Percentiles rank a stretch among this genome's conserved stretches.
Evolutionary conservation across 768 basidiomycete genomes (phyloP).

Genomic region (Lactarius indigo): DNA sequence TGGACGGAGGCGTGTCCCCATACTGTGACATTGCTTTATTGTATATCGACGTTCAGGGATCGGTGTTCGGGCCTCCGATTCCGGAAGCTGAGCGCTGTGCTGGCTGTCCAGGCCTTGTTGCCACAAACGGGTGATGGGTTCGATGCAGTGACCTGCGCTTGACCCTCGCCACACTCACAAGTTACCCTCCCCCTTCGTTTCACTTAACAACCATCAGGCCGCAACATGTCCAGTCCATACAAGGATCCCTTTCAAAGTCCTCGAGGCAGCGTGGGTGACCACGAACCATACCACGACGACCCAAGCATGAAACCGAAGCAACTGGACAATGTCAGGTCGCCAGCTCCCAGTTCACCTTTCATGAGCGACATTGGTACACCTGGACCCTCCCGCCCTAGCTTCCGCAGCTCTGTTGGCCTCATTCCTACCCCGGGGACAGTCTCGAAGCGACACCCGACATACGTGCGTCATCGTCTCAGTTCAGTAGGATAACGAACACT

Average conservation of each 20-base stretch:
- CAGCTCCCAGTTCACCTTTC: background rate
- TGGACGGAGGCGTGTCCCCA: too few species aligned
- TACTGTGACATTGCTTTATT: too few species aligned
- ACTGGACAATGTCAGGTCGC: background rate
- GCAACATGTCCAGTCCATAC: background rate
- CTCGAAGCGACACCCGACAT: constrained; percentile 14
- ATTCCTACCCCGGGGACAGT: constrained; percentile 15
- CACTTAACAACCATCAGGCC: background rate
- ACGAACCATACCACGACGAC: background rate
- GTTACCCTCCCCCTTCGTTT: background rate
- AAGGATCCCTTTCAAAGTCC: background rate
- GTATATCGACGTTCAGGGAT: too few species aligned
- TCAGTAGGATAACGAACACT: too few species aligned
- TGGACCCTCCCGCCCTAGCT: background rate
- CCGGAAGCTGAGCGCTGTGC: too few species aligned
- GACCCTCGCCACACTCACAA: background rate
- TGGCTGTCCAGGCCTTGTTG: too few species aligned
- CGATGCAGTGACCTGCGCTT: background rate
- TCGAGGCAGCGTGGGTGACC: background rate
- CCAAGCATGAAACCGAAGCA: background rate
- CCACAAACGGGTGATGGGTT: background rate
- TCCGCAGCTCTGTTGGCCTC: constrained; percentile 11
- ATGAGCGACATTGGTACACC: background rate
- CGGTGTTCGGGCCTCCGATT: too few species aligned
- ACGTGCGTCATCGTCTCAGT: background rate